Base-by-base conservation (phyloP, 345 rosid species). In the Populus euphratica region DNA sequence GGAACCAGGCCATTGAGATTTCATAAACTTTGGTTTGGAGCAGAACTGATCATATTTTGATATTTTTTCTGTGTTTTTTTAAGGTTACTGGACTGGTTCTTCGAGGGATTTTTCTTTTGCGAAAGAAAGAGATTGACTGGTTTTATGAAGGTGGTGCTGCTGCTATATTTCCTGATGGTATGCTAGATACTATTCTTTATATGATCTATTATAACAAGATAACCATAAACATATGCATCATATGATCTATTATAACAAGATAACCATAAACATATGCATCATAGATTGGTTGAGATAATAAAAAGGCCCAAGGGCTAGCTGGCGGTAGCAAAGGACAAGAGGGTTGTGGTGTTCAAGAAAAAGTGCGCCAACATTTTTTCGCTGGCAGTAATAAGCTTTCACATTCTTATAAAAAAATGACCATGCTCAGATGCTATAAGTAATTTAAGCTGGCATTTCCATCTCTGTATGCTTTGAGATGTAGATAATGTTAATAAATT, bases 61-160 rank as follows among this genome's bases (percentile, higher is more conserved):
- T 69, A 35, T 69, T 47, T 10, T 79, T 59, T 70, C 41, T 77
- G 7, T 23, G 21, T 81, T 75, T 74, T 70, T 76, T 73, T 63
- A 79, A 91, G 99, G 97, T 95, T 77, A 90, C 94, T 75, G 96
- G 98, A 75, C 70, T 93, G 88, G 97, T 92, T 47, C 94, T 93
- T 38, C 88, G 98, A 83, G 99, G 98, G 43, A 93, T 95, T 64
- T 93, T 95, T 86, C 87, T 95, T 83, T 73, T 95, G 84, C 88
- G 94, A 41, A 93, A 92, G 87, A 93, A 95, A 85, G 98, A 95
- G 90, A 90, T 95, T 75, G 96, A 91, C 81, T 95, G 99, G 99
- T 95, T 95, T 88, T 95, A 95, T 27, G 91, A 92, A 75, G 97
- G 99, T 79, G 96, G 93, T 82, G 99, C 97, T 79, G 93, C 98